phyloP scores from a whole-genome alignment of 139 green algal genomes.

The Yamagishiella unicocca region DNA sequence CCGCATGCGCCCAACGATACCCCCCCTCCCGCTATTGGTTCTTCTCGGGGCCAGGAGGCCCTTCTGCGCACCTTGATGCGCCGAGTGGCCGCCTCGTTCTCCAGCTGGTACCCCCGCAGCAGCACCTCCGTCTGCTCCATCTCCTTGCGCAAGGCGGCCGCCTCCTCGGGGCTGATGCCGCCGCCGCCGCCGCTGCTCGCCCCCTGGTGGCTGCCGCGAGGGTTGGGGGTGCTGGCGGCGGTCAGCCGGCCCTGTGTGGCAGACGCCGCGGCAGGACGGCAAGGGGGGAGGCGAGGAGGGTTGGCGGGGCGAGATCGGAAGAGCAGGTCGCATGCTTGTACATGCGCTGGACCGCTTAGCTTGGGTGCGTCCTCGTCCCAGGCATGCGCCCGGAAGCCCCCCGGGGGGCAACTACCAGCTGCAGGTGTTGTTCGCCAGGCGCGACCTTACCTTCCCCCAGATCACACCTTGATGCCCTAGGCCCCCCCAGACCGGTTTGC shows the following conservation, averaged over 20 bases:
- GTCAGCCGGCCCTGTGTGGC: slow-evolving; percentile 28
- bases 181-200: not conserved
- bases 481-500: too few species aligned
- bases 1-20: not conserved
- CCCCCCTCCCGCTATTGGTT: not conserved
- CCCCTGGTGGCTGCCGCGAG: slow-evolving; percentile 35
- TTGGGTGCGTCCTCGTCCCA: too few species aligned
- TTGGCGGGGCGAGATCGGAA: too few species aligned
- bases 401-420: too few species aligned
- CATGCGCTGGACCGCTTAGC: too few species aligned
- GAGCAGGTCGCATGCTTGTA: too few species aligned
- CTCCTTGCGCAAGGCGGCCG: slow-evolving; percentile 62
- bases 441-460: too few species aligned
- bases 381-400: too few species aligned
- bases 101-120: slow-evolving; percentile 69
- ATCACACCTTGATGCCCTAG: too few species aligned
- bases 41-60: too few species aligned
- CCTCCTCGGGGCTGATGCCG: slow-evolving; percentile 60
- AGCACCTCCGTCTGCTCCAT: slow-evolving; percentile 70
- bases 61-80: slow-evolving; percentile 62
- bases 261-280: not conserved
- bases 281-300: not conserved
- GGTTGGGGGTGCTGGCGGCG: slow-evolving; percentile 8
- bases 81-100: slow-evolving; percentile 68
- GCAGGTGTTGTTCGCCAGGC: too few species aligned